Conservation (phyloP, 1,284 basidiomycete species). For the Salmacisia buchloeana region DNA sequence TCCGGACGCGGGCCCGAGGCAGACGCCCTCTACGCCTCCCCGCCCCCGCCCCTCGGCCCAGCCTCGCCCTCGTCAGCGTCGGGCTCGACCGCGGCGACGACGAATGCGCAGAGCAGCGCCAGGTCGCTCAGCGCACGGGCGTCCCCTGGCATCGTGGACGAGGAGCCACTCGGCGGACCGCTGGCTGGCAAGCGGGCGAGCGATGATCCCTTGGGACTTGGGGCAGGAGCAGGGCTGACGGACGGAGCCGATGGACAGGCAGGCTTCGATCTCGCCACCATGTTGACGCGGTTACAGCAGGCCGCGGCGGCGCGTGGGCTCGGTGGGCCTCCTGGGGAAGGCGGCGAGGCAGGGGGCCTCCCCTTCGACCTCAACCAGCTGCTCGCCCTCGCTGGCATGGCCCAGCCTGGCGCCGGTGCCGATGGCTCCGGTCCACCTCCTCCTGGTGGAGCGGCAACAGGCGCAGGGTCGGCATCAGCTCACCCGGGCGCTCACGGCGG, state of each 20-base stretch:
- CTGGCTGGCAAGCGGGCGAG: neutral
- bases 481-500: neutral
- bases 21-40: constrained; percentile 28
- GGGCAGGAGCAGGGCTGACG: neutral
- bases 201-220: neutral
- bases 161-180: neutral
- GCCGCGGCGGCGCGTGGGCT: too few species aligned
- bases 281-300: constrained; percentile 2
- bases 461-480: neutral
- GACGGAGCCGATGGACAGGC: neutral
- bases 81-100: too few species aligned
- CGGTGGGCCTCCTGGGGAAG: too few species aligned
- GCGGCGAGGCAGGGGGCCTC: neutral
- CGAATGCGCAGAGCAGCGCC: too few species aligned
- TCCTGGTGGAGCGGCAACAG: neutral
- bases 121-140: neutral
- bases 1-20: constrained; percentile 45
- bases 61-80: too few species aligned
- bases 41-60: constrained; percentile 11
- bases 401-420: neutral
- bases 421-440: neutral
- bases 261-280: neutral
- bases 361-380: constrained; percentile 8
- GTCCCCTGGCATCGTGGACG: neutral
- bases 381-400: neutral